Base-by-base conservation (phyloP, 306 rosid species). In the Bauhinia variegata region DNA sequence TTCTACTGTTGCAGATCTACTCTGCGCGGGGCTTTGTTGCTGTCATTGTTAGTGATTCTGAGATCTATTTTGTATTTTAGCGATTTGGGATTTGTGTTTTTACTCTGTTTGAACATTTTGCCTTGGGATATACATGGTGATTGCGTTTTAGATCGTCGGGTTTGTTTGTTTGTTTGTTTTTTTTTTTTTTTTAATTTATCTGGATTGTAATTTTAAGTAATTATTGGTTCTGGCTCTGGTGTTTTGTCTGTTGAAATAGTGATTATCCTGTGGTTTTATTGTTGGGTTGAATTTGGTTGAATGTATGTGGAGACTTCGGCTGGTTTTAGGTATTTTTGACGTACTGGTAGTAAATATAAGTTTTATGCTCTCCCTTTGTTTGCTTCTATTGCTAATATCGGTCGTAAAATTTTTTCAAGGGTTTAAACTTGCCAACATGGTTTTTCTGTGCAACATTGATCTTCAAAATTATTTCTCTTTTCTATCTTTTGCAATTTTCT, bases 81-180 rank as follows among this genome's bases (percentile, higher is more conserved):
- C 0, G 17, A 19, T 50, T 76, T 18, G 7, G 12, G 37, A 8
- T 8, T 46, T 58, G 5, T 36, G 41, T 2, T 14, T 4, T 52
- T 38, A 10, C 38, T 0, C 1, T 36, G 12, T 65, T 50, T 65
- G 17, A 0, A 17, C 8, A 19, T 15, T 17, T 33, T 0, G 3
- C 50, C n/a, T 33, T 4, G 5, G 11, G 49, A 18, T 36, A 18
- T 31, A 3, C 36, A n/a, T 37, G 3, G 42, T 13, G n/a, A 47
- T 48, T 19, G 33, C 4, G 68, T 48, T 46, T 48, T 48, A 73
- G 85, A 69, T 77, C 79, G 82, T 13, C 5, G 23, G 18, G 19
- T 61, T n/a, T n/a, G n/a, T n/a, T n/a, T n/a, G n/a, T n/a, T n/a
- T n/a, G n/a, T n/a, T n/a, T n/a, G n/a, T n/a, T n/a, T n/a, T n/a